phyloP scores from a whole-genome alignment of 1,284 basidiomycete species.

The Marasmius tenuissimus region DNA sequence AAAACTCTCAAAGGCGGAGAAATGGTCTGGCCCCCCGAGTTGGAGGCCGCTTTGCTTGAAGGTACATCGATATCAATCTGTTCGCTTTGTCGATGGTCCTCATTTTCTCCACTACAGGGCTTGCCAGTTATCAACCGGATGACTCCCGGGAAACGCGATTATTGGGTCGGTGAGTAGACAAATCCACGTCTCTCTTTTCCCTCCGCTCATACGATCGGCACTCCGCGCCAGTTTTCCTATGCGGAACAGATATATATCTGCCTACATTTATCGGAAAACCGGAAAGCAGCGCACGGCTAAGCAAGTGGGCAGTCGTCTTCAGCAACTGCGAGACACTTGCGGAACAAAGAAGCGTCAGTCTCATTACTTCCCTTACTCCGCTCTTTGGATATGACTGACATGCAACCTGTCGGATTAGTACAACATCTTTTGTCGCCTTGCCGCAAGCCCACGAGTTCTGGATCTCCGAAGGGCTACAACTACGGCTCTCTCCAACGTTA shows the following conservation, averaged over 20 bases:
- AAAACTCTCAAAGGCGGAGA: conserved; percentile 71
- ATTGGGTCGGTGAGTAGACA: conserved; percentile 47
- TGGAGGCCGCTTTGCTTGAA: conserved; percentile 74
- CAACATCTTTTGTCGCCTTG: conserved; percentile 43
- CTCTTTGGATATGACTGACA: not conserved
- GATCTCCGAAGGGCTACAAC: conserved; percentile 19
- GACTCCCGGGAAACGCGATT: conserved; percentile 68
- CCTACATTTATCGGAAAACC: conserved; percentile 63
- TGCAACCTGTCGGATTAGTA: conserved; percentile 26
- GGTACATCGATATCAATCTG: conserved; percentile 37
- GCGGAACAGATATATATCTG: conserved; percentile 72
- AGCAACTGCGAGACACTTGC: conserved; percentile 68
- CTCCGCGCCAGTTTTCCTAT: conserved; percentile 49
- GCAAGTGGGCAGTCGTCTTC: conserved; percentile 72
- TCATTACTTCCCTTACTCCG: not conserved
- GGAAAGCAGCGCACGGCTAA: conserved; percentile 66
- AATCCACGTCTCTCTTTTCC: not conserved
- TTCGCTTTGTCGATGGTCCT: conserved; percentile 1
- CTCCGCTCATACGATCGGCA: not conserved
- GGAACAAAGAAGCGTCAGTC: conserved; percentile 61
- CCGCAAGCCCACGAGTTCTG: conserved; percentile 22
- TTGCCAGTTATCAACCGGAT: conserved; percentile 68
- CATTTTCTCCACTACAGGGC: conserved; percentile 34
- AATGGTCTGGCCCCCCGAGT: conserved; percentile 72
- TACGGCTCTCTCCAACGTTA: conserved; percentile 26